These are phyloP conservation scores for Exophiala mesophila DNA, from an alignment of 2,329 filamentous ascomycete species.

Conservation along the genomic window DNA sequence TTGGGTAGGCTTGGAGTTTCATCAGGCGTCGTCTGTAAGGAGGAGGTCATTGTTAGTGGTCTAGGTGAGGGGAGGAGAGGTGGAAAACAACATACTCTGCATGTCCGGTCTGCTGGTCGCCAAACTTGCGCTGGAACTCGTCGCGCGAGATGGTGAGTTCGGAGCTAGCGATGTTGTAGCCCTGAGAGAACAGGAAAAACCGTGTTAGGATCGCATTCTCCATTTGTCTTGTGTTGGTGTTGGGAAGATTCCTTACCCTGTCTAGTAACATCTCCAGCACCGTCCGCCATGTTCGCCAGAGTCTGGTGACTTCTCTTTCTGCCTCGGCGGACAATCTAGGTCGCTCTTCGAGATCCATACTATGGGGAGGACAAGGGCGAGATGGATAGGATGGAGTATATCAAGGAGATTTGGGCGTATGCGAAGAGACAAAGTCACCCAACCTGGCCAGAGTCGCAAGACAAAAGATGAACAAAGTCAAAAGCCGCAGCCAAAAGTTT, in stretches of 20 bases:
- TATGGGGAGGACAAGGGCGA: too few relatives aligned
- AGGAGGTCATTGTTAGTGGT: constrained; percentile 1
- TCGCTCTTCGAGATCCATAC: constrained; percentile 19
- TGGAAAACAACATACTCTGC: constrained; percentile 20
- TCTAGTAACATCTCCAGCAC: constrained; percentile 93
- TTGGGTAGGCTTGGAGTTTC: constrained; percentile 82
- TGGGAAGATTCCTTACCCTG: constrained; percentile 55
- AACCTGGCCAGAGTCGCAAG: too few relatives aligned
- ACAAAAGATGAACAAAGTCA: constrained; percentile 1
- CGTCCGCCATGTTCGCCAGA: constrained; percentile 93
- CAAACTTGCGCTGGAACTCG: constrained; percentile 70
- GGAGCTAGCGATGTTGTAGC: constrained; percentile 85
- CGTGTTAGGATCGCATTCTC: too few relatives aligned
- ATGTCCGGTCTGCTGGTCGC: constrained; percentile 51
- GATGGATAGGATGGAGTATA: too few relatives aligned
- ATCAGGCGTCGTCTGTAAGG: constrained; percentile 68
- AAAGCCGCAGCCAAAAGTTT: constrained; percentile 3
- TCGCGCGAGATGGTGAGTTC: constrained; percentile 82
- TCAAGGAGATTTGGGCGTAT: too few relatives aligned
- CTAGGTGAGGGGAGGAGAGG: not conserved
- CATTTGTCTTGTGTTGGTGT: too few relatives aligned
- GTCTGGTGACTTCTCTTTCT: constrained; percentile 46
- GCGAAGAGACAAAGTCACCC: too few relatives aligned
- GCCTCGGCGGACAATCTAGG: constrained; percentile 20
- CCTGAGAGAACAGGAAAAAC: constrained; percentile 51